Percentiles rank a stretch among this genome's conserved stretches.
These are phyloP conservation scores for Cordyceps tenuipes DNA, from an alignment of 2,329 filamentous ascomycete genomes.

Conservation along the genomic window DNA sequence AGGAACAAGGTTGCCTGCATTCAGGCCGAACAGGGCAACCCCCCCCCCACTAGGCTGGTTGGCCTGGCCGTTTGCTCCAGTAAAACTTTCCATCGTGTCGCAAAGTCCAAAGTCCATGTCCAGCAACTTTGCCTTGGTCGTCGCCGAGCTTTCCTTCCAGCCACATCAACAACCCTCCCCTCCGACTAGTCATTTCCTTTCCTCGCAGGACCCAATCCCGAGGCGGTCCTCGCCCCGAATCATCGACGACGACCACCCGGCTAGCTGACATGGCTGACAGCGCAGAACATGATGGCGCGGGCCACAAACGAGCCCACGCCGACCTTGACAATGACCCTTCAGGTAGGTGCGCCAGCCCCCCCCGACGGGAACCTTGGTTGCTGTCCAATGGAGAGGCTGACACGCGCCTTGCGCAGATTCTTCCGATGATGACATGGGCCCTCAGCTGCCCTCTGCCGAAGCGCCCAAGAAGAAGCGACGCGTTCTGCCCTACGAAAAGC, in stretches of 20 bases:
- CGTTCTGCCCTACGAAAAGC: conserved; percentile 86
- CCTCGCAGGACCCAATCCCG: not conserved
- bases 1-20: not conserved
- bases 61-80: conserved; percentile 2
- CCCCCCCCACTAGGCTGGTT: not conserved
- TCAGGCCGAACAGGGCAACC: not conserved
- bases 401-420: conserved; percentile 33
- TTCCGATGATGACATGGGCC: conserved; percentile 88
- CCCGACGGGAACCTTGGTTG: conserved; percentile 28
- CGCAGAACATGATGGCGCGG: conserved; percentile 25
- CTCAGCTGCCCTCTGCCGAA: conserved; percentile 72
- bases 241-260: not conserved
- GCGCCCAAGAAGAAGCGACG: conserved; percentile 85
- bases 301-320: conserved; percentile 44
- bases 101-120: too few relatives aligned
- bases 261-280: conserved; percentile 20
- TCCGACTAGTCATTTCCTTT: not conserved
- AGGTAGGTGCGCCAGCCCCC: conserved; percentile 28
- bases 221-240: not conserved
- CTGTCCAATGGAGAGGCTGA: conserved; percentile 5
- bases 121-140: not conserved
- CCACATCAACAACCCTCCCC: not conserved
- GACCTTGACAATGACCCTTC: conserved; percentile 42
- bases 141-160: not conserved
- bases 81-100: conserved; percentile 9